Conservation (phyloP, 192 early-diverging fungal genomes). For the Gamsiella multidivaricata region DNA sequence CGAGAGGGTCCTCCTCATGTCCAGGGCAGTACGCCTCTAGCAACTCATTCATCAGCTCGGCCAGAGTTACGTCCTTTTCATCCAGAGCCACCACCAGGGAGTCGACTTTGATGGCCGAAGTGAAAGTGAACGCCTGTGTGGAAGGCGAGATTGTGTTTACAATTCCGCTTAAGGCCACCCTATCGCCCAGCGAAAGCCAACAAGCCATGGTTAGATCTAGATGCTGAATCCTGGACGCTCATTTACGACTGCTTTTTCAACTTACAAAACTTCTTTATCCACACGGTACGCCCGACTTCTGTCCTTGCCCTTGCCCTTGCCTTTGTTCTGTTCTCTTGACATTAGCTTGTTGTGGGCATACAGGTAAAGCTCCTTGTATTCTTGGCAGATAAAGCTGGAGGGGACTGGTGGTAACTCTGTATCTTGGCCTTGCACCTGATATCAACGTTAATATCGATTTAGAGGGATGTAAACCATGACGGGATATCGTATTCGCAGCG, state of each 20-base stretch:
- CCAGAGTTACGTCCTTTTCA: constrained; percentile 4
- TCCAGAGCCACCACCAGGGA: constrained; percentile 15
- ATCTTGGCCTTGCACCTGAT: constrained; percentile 21
- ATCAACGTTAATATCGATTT: constrained; percentile 10
- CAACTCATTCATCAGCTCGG: constrained; percentile 18
- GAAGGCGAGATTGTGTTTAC: constrained; percentile 28
- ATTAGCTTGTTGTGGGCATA: constrained; percentile 5
- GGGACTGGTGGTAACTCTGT: constrained; percentile 21
- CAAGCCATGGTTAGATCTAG: constrained; percentile 17
- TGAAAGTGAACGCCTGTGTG: constrained; percentile 11
- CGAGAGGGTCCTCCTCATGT: constrained; percentile 21
- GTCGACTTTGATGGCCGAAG: constrained; percentile 3
- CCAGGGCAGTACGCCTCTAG: constrained; percentile 13
- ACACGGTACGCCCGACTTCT: constrained; percentile 6
- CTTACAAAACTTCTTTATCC: constrained; percentile 31
- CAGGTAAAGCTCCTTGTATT: constrained; percentile 30
- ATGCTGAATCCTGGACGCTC: not conserved
- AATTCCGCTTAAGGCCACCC: constrained; percentile 28
- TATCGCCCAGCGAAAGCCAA: constrained; percentile 20
- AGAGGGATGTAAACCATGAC: constrained; percentile 6
- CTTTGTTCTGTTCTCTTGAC: constrained; percentile 9
- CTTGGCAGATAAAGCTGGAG: constrained; percentile 20
- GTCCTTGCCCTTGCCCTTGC: constrained; percentile 4
- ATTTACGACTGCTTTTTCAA: constrained; percentile 2
- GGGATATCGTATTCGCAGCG: not conserved